phyloP scores from a whole-genome alignment of 176 grass and related monocot species.

The Raddia distichophylla region DNA sequence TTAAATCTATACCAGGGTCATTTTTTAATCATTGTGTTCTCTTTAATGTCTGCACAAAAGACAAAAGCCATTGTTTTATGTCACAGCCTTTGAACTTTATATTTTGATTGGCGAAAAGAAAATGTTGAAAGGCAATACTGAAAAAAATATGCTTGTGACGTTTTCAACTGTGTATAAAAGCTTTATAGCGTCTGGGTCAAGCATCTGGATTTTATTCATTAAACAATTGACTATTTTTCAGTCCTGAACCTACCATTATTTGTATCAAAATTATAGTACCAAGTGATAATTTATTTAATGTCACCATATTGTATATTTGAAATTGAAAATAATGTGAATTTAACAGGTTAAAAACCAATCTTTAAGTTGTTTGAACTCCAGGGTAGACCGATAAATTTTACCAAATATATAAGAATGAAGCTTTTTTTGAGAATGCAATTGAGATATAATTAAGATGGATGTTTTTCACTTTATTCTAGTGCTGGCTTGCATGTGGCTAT shows the following conservation, averaged over 20 bases:
- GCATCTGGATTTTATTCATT: not conserved
- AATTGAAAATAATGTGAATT: slow-evolving; percentile 17
- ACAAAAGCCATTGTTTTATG: not conserved
- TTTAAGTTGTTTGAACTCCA: not conserved
- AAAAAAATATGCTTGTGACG: not conserved
- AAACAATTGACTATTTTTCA: slow-evolving; percentile 2
- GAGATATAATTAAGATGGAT: slow-evolving; percentile 13
- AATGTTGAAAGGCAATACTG: slow-evolving; percentile 10
- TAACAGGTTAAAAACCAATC: slow-evolving; percentile 2
- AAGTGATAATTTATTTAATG: slow-evolving; percentile 20
- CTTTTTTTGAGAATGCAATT: slow-evolving; percentile 30
- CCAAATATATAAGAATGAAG: slow-evolving; percentile 2
- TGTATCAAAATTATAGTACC: not conserved
- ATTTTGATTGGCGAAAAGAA: not conserved
- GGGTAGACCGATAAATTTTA: not conserved
- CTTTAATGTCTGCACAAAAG: not conserved
- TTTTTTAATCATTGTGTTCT: too few relatives aligned
- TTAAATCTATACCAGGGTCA: too few relatives aligned
- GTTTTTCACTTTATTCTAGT: slow-evolving; percentile 13
- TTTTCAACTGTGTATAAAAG: not conserved
- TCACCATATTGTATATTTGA: not conserved
- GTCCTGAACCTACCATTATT: not conserved
- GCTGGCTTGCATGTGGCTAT: slow-evolving; percentile 17
- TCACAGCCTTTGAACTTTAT: not conserved
- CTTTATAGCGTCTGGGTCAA: not conserved